Percentiles rank a stretch among this genome's conserved stretches.
Evolutionary conservation across 129 eudicot species (phyloP).

Genomic region (Flaveria brownii): DNA sequence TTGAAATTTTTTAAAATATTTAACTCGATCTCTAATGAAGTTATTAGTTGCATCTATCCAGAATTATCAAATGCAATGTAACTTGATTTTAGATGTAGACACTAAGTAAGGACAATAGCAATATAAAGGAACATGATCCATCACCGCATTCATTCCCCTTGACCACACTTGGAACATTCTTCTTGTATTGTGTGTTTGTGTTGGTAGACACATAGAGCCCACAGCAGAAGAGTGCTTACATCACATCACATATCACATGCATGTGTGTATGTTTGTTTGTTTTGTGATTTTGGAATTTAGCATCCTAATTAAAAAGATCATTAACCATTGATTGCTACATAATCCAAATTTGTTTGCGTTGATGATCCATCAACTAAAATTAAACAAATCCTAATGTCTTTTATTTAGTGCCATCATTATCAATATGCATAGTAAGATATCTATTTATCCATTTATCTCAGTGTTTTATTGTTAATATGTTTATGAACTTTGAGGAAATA

Average conservation of each 20-base stretch:
- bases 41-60: too few species aligned
- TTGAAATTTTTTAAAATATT: too few species aligned
- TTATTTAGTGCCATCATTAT: neutral
- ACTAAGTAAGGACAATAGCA: conserved; percentile 4
- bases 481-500: too few species aligned
- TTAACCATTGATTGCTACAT: conserved; percentile 2
- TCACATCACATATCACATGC: conserved; percentile 29
- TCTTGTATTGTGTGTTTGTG: conserved; percentile 17
- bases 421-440: neutral
- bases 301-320: conserved; percentile 4
- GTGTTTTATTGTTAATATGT: too few species aligned
- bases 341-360: conserved; percentile 7
- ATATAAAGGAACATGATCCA: conserved; percentile 25
- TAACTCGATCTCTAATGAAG: too few species aligned
- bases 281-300: conserved; percentile 26
- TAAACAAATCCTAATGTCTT: neutral
- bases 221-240: conserved; percentile 16
- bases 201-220: conserved; percentile 21
- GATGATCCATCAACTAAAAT: neutral
- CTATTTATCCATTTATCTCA: too few species aligned
- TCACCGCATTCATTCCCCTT: conserved; percentile 38
- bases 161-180: conserved; percentile 38
- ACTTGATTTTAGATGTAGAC: neutral
- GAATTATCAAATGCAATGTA: neutral
- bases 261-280: conserved; percentile 9